Evolutionary conservation across 805 yeast species (phyloP), one percentile per base, ranked within the genome.

Genomic region (Hanseniaspora taiwanica): DNA sequence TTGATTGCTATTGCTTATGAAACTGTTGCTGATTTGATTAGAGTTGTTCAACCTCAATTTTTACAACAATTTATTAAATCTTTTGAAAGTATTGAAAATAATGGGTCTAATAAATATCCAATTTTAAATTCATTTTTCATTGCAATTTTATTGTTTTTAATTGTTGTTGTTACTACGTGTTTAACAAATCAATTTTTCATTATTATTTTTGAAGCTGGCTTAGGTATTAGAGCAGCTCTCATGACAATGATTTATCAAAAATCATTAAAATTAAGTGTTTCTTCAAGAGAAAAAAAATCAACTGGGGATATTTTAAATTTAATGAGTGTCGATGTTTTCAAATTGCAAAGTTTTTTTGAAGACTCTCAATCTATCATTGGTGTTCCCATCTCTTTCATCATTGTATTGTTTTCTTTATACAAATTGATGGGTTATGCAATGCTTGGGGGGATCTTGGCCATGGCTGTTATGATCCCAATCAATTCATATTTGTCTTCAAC

Each of bases 251-350:
- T 84, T 18, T 85, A 79, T 55, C 71, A 73, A 36, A 86, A 86
- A 56, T 68, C 91, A 0, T 64, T 86, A 42, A 65, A 56, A 16
- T 60, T 86, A n/a, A 76, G 93, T 2, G 70, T 75, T 6, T 77
- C 75, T 37, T 74, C 85, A 6, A 70, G 78, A 44, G 66, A 68
- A 24, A 65, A 69, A 14, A 63, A 71, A 47, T 61, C 84, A 2
- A 71, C 87, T 2, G 94, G 94, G 48, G 93, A 83, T 47, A 81
- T 85, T 39, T 70, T 84, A 47, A 84, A 82, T 51, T 66, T 79
- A 51, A 71, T 82, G 66, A 73, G 91, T 16, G 87, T 81, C 24
- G 96, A 85, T 62, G 76, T 81, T 10, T 62, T 63, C 37, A 66
- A 81, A 45, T 62, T 84, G 21, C 81, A 77, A 52, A 76, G 72